Percentiles rank a stretch among this genome's conserved stretches.
These are phyloP conservation scores for Ophiocordyceps camponoti-rufipedis DNA, from an alignment of 2,329 filamentous ascomycete genomes.

Conservation along the genomic window DNA sequence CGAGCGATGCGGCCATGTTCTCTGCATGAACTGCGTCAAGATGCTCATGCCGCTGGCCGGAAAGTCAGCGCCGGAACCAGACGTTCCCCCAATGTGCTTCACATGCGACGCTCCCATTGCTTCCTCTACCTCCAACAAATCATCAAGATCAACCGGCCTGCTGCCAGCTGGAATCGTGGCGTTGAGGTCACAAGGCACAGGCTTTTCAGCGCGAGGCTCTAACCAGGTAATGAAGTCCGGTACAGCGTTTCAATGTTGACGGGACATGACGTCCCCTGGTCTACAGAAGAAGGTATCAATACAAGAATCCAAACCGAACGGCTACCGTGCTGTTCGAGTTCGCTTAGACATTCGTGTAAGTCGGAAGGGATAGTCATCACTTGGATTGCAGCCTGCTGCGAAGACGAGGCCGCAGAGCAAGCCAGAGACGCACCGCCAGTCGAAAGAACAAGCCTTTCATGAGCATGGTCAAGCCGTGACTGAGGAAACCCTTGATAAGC, in stretches of 20 bases:
- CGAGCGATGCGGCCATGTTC: constrained; percentile 78
- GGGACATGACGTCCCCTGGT: not conserved
- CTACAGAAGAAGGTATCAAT: not conserved
- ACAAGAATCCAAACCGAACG: not conserved
- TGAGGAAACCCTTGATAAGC: constrained; percentile 67
- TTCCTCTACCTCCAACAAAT: constrained; percentile 22
- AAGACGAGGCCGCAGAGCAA: constrained; percentile 21
- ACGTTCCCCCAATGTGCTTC: constrained; percentile 45
- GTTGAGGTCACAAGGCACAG: constrained; percentile 73
- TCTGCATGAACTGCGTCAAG: constrained; percentile 69
- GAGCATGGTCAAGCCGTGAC: constrained; percentile 74
- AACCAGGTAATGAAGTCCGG: constrained; percentile 65
- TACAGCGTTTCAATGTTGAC: constrained; percentile 65
- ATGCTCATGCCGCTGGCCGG: constrained; percentile 48
- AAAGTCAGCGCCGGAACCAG: constrained; percentile 18
- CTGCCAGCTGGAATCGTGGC: constrained; percentile 58
- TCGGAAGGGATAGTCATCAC: not conserved
- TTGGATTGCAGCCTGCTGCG: constrained; percentile 5
- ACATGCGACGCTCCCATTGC: constrained; percentile 74
- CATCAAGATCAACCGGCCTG: constrained; percentile 27
- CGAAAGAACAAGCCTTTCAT: constrained; percentile 64
- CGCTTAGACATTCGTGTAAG: no score
- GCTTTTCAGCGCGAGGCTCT: constrained; percentile 74
- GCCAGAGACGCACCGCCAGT: constrained; percentile 54
- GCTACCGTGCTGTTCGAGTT: not conserved